Conservation (phyloP, 768 basidiomycete species). For the Serendipita vermifera region DNA sequence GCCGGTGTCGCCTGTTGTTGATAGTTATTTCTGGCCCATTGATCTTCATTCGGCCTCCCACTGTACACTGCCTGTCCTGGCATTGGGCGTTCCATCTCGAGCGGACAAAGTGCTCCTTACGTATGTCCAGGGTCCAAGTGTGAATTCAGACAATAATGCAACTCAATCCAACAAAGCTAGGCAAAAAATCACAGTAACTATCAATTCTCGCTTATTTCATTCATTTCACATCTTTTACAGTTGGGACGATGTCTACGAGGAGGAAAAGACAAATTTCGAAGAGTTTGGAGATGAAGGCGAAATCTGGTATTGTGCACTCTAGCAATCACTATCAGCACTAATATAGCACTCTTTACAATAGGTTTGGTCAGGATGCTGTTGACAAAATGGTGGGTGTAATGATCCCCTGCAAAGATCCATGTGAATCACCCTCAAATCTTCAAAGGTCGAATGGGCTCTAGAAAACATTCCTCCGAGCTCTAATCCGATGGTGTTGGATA, state of each 20-base stretch:
- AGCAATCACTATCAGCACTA: neutral
- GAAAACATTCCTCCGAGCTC: conserved; percentile 38
- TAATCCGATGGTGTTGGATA: conserved; percentile 49
- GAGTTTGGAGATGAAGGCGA: conserved; percentile 79
- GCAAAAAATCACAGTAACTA: conserved; percentile 61
- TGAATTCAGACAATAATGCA: conserved; percentile 23
- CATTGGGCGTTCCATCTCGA: too few relatives aligned
- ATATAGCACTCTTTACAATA: conserved; percentile 20
- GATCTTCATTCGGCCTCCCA: too few relatives aligned
- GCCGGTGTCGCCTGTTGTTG: neutral
- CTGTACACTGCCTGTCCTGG: too few relatives aligned
- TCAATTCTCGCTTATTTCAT: neutral
- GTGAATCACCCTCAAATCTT: neutral
- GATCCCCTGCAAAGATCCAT: neutral
- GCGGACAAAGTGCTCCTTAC: too few relatives aligned
- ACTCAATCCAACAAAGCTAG: conserved; percentile 58
- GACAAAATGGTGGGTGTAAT: conserved; percentile 46
- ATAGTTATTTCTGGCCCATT: neutral
- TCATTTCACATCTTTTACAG: conserved; percentile 26
- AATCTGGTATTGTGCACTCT: conserved; percentile 42
- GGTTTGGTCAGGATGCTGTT: conserved; percentile 69
- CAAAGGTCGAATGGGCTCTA: conserved; percentile 43
- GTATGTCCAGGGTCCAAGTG: too few relatives aligned
- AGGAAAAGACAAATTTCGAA: conserved; percentile 56
- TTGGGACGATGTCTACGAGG: conserved; percentile 66